These are phyloP conservation scores for Tylopilus orsonianus DNA, from an alignment of 1,284 basidiomycete genomes.

Conservation along the genomic window DNA sequence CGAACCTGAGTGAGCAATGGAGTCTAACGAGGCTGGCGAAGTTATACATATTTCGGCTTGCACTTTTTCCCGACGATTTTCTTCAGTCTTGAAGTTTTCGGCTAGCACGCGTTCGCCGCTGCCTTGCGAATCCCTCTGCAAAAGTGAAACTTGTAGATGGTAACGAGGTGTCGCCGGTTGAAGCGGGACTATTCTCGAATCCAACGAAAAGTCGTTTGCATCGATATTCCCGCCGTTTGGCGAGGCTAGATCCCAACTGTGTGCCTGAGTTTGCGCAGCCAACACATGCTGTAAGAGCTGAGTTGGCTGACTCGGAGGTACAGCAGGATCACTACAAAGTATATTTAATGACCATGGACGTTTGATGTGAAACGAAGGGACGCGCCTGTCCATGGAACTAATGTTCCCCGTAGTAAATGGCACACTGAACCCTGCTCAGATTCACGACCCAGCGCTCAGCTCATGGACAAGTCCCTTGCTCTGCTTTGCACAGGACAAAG, in stretches of 20 bases:
- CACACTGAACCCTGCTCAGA: background rate
- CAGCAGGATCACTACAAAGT: constrained; percentile 25
- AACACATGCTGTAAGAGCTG: constrained; percentile 37
- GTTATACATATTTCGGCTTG: constrained; percentile 2
- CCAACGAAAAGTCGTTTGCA: constrained; percentile 23
- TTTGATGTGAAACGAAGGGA: no score
- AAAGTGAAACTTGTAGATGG: constrained; percentile 52
- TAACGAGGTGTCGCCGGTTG: constrained; percentile 41
- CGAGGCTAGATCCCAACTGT: constrained; percentile 10
- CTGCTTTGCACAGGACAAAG: background rate
- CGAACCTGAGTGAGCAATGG: constrained; percentile 16
- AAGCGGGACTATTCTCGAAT: constrained; percentile 28
- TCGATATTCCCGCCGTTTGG: constrained; percentile 15
- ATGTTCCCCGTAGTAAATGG: background rate
- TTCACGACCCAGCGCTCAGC: constrained; percentile 2
- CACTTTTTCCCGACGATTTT: constrained; percentile 36
- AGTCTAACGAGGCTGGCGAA: constrained; percentile 10
- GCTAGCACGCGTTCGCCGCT: constrained; percentile 16
- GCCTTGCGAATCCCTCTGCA: constrained; percentile 36
- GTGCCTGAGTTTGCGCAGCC: constrained; percentile 21
- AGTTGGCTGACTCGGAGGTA: constrained; percentile 34
- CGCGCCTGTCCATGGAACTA: constrained; percentile 35
- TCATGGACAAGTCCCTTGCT: constrained; percentile 8
- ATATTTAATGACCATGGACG: no score
- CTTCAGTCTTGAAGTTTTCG: constrained; percentile 52